Base-by-base conservation (phyloP, 208 protist species). In the Leishmania gerbilli region DNA sequence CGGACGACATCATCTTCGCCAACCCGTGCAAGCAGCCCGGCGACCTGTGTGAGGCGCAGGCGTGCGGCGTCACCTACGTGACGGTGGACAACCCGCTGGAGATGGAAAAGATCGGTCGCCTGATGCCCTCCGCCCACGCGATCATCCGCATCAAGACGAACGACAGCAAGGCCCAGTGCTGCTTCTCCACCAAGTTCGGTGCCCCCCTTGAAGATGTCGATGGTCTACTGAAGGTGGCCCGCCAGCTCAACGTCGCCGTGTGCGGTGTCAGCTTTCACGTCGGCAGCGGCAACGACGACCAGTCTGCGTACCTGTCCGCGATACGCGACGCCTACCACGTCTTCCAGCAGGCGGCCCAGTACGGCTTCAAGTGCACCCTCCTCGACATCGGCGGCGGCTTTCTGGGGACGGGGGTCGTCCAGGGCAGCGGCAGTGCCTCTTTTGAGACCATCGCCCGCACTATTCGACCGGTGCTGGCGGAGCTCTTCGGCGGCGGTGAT, bases 381-480 rank as follows among this genome's bases (percentile, higher is more conserved):
- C 85, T 98, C 9, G 95, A 98, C 77, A 96, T 98, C 77, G 95
- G 95, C 67, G 95, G 95, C 45, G 95, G 95, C 71, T 98, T 93
- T 82, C 91, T 91, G 40, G 92, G 95, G 58, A 87, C 74, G 5
- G 79, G 64, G n/a, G n/a, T 55, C 7, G 71, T 58, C 24, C 62
- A 71, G 34, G 80, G 75, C 49, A 60, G 77, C 64, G 65, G 49
- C 21, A 75, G 74, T 42, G 64, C 78, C 40, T 81, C 71, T 40
- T 95, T 97, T 67, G 85, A 89, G 76, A 76, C 42, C 34, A 95
- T 97, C 67, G 91, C 94, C 21, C 58, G 76, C 45, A 81, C 75
- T n/a, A 86, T 97, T 34, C 78, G 87, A 24, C 83, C 89, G 19
- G 82, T 89, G 56, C 84, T 97, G 56, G 88, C 90, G 53, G 80